Evolutionary conservation across 768 basidiomycete species (phyloP).

Genomic region (Trametes maxima): DNA sequence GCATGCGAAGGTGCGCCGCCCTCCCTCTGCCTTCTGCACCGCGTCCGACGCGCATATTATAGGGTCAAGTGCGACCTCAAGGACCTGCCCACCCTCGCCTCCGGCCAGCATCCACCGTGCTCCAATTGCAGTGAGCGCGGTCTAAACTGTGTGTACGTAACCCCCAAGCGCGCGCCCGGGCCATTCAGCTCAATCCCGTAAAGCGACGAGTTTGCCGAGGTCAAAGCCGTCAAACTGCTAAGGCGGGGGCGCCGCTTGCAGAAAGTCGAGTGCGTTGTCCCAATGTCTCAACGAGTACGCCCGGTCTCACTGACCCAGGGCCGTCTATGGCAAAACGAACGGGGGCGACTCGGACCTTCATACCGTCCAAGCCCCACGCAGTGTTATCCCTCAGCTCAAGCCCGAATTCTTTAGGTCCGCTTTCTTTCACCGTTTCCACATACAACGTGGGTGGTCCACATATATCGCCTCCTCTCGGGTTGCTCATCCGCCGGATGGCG

Average conservation of each 20-base stretch:
- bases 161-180: neutral
- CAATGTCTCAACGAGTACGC: neutral
- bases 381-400: constrained; percentile 70
- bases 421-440: constrained; percentile 83
- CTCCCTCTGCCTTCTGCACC: constrained; percentile 13
- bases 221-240: constrained; percentile 87
- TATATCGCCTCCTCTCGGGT: constrained; percentile 13
- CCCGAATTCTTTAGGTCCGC: constrained; percentile 80
- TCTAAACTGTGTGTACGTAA: constrained; percentile 88
- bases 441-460: constrained; percentile 65
- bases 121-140: constrained; percentile 90
- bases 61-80: constrained; percentile 95
- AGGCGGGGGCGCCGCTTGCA: constrained; percentile 78
- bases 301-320: constrained; percentile 44
- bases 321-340: constrained; percentile 74
- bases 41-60: constrained; percentile 1
- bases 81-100: constrained; percentile 62
- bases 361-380: constrained; percentile 45
- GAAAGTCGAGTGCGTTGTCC: constrained; percentile 72
- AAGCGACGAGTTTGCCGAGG: constrained; percentile 91
- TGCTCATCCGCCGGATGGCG: constrained; percentile 3
- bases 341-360: constrained; percentile 43
- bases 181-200: constrained; percentile 13
- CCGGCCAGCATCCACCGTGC: constrained; percentile 54
- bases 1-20: constrained; percentile 71